Base-by-base conservation (phyloP, 768 basidiomycete species). In the Nidula microcarpa region DNA sequence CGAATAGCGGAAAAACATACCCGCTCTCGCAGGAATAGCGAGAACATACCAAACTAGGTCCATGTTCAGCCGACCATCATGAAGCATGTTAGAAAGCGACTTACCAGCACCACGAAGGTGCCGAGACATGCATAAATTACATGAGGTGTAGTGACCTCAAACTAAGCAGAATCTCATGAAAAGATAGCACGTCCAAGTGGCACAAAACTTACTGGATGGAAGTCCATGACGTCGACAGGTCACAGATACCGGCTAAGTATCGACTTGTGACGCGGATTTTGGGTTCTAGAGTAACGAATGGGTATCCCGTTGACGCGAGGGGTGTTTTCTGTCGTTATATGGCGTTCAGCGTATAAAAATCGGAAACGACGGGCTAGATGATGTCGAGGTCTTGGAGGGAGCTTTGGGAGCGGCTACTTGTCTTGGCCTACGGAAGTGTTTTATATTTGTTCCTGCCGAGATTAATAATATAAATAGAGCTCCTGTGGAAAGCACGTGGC, bases 21-120 rank as follows among this genome's bases (percentile, higher is more conserved):
- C 74, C 81, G 85, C 74, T 95, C 93, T 63, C 94, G 87, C 61
- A 98, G 80, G 59, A 98, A 83, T 5, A 95, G 78, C 2, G 92
- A 94, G 72, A 95, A 91, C 91, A 96, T 94, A 68, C 92, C 92
- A 69, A 96, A 97, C 90, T 94, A 55, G 9, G 39, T 33, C 11
- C n/a, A 32, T 35, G 43, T 23, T 13, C 16, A 48, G 39, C 23
- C 13, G 11, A 4, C 54, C n/a, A 18, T 18, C 30, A 35, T 37
- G 32, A 1, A 48, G 16, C 5, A 51, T 11, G 2, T 5, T 3
- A 41, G 33, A 30, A 33, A 49, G 50, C 48, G 11, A 59, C 68
- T 52, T 54, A 94, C 93, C 78, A 94, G 58, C 41, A 92, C 91
- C 50, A 92, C 80, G 65, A 94, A 94, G 23, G 82, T 88, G 16